Percentiles rank a stretch among this genome's conserved stretches.
Evolutionary conservation across 2,329 filamentous ascomycete genomes (phyloP).

Genomic region (Pseudogymnoascus sp.): DNA sequence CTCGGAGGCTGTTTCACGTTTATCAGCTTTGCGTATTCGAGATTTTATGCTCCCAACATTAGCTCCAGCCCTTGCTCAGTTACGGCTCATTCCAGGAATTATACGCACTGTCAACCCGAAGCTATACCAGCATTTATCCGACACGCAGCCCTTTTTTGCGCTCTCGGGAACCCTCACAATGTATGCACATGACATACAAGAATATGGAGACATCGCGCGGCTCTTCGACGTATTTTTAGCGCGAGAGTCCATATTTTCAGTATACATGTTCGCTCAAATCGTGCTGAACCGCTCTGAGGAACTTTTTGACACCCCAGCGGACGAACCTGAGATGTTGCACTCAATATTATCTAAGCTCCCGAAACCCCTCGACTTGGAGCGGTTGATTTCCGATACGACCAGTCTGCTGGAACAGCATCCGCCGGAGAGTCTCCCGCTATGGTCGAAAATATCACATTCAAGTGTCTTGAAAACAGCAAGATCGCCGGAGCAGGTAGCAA

Average conservation of each 20-base stretch:
- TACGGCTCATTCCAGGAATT: constrained; percentile 80
- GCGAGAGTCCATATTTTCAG: constrained; percentile 74
- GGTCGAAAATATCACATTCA: constrained; percentile 62
- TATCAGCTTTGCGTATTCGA: constrained; percentile 83
- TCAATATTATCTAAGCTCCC: constrained; percentile 82
- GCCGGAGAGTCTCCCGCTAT: constrained; percentile 64
- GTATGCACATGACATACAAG: constrained; percentile 92
- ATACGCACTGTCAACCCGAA: constrained; percentile 63
- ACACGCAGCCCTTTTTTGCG: constrained; percentile 82
- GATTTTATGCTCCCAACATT: constrained; percentile 96
- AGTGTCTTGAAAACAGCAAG: constrained; percentile 83
- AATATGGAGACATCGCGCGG: constrained; percentile 79
- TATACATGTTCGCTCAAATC: constrained; percentile 90
- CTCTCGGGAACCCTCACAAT: constrained; percentile 89
- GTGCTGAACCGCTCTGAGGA: constrained; percentile 73
- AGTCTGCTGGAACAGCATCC: constrained; percentile 59
- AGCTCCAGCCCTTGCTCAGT: constrained; percentile 70
- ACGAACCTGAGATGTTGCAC: constrained; percentile 90
- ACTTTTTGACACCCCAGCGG: constrained; percentile 72
- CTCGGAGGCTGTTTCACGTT: constrained; percentile 60
- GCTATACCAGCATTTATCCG: constrained; percentile 68
- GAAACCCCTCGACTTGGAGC: constrained; percentile 70
- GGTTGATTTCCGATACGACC: constrained; percentile 60
- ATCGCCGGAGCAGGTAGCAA: constrained; percentile 39
- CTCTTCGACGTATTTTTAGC: constrained; percentile 90